Base-by-base conservation (phyloP, 208 protist genomes). In the Crithidia mellificae region DNA sequence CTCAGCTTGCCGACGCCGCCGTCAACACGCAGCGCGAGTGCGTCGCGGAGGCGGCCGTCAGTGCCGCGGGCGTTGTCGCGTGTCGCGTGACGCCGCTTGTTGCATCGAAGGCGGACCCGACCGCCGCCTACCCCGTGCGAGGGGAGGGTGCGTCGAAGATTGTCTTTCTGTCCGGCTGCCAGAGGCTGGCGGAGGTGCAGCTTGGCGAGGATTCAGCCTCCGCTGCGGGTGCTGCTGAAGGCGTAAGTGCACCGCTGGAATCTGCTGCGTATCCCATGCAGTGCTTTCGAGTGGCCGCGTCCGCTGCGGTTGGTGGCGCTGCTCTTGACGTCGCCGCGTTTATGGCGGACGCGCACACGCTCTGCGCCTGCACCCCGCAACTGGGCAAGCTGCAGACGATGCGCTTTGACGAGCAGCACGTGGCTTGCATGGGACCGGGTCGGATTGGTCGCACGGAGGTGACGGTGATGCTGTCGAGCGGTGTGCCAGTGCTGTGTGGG, bases 111-210 rank as follows among this genome's bases (percentile, higher is more conserved):
- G 63, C 57, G 6, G 57, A 57, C 20, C 44, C 49, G 27, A 29
- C 32, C 2, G 39, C 57, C 15, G 32, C 46, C 43, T 62, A 63
- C 57, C 22, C 55, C 25, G 71, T 62, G 27, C 47, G 47, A 4
- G 39, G 34, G 14, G 44, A 39, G 17, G 62, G 62, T 5, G 52
- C 59, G 12, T 46, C 65, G 6, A 74, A 69, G 38, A 59, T 88
- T 54, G 66, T 87, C 22, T 85, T 86, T 55, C 87, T 87, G 24
- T 65, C 63, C 9, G 85, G 83, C 14, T 81, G 87, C 32, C 74
- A 80, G 29, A 63, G 80, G 0, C 54, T 92, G 6, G 61, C 81
- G 0, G 78, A 88, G 58, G 76, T 81, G 61, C 43, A 73, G 29
- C 55, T 92, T 4, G 55, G 47, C 30, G 63, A 61, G 7, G 63